phyloP scores from a whole-genome alignment of 1,139 yeast genomes.

The Yamadazyma friedrichii region DNA sequence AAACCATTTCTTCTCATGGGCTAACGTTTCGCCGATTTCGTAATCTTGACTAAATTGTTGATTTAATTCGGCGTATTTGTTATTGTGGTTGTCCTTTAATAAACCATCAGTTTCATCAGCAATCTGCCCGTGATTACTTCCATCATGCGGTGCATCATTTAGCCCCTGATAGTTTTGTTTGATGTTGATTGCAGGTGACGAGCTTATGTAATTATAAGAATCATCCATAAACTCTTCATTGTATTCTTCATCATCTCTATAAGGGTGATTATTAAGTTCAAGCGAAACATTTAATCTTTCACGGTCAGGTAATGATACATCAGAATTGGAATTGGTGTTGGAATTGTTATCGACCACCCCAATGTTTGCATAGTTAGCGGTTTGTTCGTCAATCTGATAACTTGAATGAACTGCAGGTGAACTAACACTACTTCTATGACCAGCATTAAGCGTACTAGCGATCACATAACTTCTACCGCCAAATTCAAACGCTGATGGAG shows the following conservation, averaged over 20 bases:
- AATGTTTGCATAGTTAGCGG: constrained; percentile 60
- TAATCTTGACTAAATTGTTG: constrained; percentile 8
- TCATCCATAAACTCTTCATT: constrained; percentile 5
- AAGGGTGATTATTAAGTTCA: no score
- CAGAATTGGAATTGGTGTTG: constrained; percentile 1
- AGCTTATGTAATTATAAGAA: constrained; percentile 16
- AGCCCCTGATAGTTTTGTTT: constrained; percentile 5
- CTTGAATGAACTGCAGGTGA: constrained; percentile 48
- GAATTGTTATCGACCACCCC: constrained; percentile 50
- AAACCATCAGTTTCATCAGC: constrained; percentile 4
- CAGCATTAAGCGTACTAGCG: constrained; percentile 13
- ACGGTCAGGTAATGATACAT: neutral
- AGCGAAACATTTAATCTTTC: neutral
- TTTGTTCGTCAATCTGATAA: constrained; percentile 57
- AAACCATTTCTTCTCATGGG: neutral
- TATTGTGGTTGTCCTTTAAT: neutral
- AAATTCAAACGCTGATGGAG: constrained; percentile 35
- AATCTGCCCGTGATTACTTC: no score
- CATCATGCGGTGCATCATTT: neutral
- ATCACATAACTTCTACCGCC: constrained; percentile 47
- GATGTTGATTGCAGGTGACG: constrained; percentile 30
- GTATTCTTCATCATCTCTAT: neutral
- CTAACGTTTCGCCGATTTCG: constrained; percentile 8
- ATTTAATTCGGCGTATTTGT: constrained; percentile 2
- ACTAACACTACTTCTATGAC: constrained; percentile 14